Percentiles rank a stretch among this genome's conserved stretches.
phyloP scores from a whole-genome alignment of 257 asterid genomes.

The Jacaranda mimosifolia region DNA sequence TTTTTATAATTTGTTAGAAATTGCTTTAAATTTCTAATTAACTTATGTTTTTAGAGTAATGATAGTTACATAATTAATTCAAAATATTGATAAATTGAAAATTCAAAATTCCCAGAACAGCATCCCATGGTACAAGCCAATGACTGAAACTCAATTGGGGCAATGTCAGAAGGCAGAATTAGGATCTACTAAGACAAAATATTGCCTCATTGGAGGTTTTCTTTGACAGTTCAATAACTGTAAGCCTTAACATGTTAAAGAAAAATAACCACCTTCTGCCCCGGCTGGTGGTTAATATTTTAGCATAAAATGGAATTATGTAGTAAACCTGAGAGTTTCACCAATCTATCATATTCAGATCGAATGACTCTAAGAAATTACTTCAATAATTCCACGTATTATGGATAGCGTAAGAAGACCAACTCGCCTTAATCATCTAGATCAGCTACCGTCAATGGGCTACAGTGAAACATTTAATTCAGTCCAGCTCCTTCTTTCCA shows the following conservation, averaged over 20 bases:
- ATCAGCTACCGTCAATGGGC: constrained; percentile 7
- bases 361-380: no score
- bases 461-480: background rate
- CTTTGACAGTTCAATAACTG: constrained; percentile 11
- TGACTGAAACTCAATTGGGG: background rate
- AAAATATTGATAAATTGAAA: no score
- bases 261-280: no score
- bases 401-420: no score
- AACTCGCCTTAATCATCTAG: background rate
- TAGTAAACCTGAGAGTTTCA: background rate
- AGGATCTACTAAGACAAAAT: constrained; percentile 6
- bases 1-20: no score
- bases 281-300: background rate
- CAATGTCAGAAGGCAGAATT: background rate
- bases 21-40: no score
- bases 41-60: no score
- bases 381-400: no score
- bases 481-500: background rate
- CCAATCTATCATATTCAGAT: background rate
- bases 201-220: background rate
- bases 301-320: constrained; percentile 9
- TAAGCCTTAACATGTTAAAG: background rate
- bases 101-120: no score
- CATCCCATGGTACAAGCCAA: background rate
- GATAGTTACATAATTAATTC: no score